Evolutionary conservation across 2,329 filamentous ascomycete genomes (phyloP), one percentile per base, ranked within the genome.

Genomic region (Fusarium sp.): DNA sequence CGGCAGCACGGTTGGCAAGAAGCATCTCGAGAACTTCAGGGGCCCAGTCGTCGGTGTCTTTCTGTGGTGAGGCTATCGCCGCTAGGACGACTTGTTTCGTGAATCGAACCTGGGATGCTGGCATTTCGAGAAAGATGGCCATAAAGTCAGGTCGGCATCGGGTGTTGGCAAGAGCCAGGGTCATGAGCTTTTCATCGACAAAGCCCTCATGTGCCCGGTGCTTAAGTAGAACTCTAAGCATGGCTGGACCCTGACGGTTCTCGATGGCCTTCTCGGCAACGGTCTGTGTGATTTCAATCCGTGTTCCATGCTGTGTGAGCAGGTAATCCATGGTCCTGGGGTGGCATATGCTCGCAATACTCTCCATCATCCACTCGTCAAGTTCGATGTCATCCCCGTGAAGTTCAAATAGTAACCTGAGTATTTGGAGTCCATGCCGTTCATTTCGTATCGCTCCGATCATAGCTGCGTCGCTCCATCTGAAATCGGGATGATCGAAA

Each of bases 11-110:
- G n/a, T 61, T 58, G 20, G 56, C 45, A 48, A 70, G 68, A 32
- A 70, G 67, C 68, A 71, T 70, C 50, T 70, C 68, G 24, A 70
- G 67, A 28, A 70, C 68, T 52, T 70, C 66, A 12, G 61, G 66
- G 8, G 67, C 67, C 68, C 68, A 70, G 18, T 71, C 67, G 18
- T 70, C 67, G 17, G 60, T 41, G 8, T 66, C 67, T 42, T 66
- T 47, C 36, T 70, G 36, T 6, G 66, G 67, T 24, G 68, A 60
- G 10, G 61, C 38, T 30, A 70, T 66, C 28, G 68, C 61, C 30
- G 68, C 66, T 54, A 70, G 38, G 17, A 70, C 60, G 18, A 70
- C 67, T 45, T 66, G 32, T 39, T 70, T 70, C 11, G 68, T 70
- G 32, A 70, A 70, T n/a, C 47, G 38, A 11, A 67, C 55, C 30